phyloP scores from a whole-genome alignment of 352 stramenopile genomes.

The Phytopythium mirpurense region DNA sequence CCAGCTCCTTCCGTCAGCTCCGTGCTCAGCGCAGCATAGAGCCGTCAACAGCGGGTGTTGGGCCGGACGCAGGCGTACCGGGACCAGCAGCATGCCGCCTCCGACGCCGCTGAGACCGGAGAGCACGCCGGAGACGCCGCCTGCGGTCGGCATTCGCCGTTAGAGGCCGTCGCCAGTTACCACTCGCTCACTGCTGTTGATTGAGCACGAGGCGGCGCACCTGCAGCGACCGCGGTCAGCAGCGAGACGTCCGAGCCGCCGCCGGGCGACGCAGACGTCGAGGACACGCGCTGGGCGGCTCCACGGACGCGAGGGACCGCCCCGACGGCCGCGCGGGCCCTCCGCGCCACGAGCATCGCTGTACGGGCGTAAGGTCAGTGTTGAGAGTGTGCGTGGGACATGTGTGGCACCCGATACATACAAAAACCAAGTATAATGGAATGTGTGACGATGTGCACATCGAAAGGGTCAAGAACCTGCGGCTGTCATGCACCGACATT shows the following conservation, averaged over 20 bases:
- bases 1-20: not conserved
- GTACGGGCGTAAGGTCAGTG: too few relatives aligned
- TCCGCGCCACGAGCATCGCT: not conserved
- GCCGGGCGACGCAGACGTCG: not conserved
- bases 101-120: slow-evolving; percentile 20
- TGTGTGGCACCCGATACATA: too few relatives aligned
- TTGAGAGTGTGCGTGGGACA: too few relatives aligned
- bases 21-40: too few relatives aligned
- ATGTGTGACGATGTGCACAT: not conserved
- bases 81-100: slow-evolving; percentile 21
- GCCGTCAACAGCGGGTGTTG: not conserved
- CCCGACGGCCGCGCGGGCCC: not conserved
- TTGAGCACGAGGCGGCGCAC: too few relatives aligned
- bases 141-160: not conserved
- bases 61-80: not conserved
- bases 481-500: not conserved
- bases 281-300: not conserved
- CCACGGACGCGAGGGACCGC: not conserved
- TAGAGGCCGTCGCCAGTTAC: not conserved
- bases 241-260: not conserved
- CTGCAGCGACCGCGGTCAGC: not conserved
- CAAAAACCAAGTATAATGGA: slow-evolving; percentile 1
- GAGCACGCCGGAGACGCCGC: slow-evolving; percentile 16
- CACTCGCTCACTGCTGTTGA: not conserved
- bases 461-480: not conserved